Evolutionary conservation across 2,329 filamentous ascomycete species (phyloP).

Genomic region (Trichophyton benhamiae): DNA sequence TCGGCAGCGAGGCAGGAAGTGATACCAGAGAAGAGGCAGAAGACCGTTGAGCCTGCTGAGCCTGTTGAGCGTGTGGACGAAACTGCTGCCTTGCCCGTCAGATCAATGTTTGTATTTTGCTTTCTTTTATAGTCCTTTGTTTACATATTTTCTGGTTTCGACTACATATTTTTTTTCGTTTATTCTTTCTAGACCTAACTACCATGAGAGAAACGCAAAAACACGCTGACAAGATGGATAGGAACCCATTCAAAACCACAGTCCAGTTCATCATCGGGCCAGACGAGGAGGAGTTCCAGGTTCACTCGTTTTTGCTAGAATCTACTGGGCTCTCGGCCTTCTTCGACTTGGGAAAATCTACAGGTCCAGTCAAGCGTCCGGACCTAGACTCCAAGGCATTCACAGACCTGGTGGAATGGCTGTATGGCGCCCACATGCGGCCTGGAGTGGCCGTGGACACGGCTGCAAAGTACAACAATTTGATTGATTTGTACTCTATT

Average conservation of each 20-base stretch:
- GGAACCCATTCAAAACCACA: not conserved
- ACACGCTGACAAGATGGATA: not conserved
- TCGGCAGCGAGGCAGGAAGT: not conserved
- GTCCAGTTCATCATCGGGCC: conserved; percentile 5
- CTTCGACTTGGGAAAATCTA: not conserved
- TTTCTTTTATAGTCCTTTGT: not conserved
- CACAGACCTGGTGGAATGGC: conserved; percentile 2
- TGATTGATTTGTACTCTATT: conserved; percentile 4
- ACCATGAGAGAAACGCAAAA: not conserved
- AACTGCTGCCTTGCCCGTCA: not conserved
- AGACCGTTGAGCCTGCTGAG: not conserved
- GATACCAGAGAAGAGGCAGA: not conserved
- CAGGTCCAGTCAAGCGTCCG: not conserved
- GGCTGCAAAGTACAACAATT: not conserved
- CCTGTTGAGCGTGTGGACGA: not conserved
- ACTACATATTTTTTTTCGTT: not conserved
- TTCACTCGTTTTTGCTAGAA: conserved; percentile 4
- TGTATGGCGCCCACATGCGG: conserved; percentile 1
- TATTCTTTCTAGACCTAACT: not conserved
- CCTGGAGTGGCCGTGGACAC: not conserved
- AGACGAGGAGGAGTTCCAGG: conserved; percentile 3
- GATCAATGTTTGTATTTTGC: not conserved
- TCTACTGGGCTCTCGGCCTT: not conserved
- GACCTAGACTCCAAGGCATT: conserved; percentile 5
- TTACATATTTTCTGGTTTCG: no score